A percentile compares a stretch with the other conserved stretches of the same genome.
These are phyloP conservation scores for Magnaporthiopsis incrustans DNA, from an alignment of 2,329 filamentous ascomycete species.

Conservation along the genomic window DNA sequence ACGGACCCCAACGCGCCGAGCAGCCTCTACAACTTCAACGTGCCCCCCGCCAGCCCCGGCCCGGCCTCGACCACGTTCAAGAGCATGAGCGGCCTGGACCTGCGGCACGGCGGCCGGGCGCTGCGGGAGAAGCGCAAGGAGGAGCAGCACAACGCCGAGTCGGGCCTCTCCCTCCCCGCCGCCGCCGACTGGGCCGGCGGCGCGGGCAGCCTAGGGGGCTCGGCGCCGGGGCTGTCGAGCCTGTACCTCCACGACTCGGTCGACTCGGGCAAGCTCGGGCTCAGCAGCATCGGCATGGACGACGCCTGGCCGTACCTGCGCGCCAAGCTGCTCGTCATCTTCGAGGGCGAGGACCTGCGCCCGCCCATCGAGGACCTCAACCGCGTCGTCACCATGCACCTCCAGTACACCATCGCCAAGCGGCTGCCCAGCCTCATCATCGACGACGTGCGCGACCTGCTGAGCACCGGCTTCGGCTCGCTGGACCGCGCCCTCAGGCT, in stretches of 20 bases:
- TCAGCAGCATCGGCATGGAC: conserved; percentile 64
- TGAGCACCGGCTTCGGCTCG: conserved; percentile 75
- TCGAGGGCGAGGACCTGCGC: conserved; percentile 71
- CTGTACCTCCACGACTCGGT: conserved; percentile 42
- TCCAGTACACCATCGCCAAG: conserved; percentile 69
- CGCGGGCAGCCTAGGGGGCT: conserved; percentile 8
- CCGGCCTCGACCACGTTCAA: conserved; percentile 64
- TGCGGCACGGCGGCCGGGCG: conserved; percentile 68
- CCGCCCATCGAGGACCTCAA: conserved; percentile 83
- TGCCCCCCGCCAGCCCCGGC: conserved; percentile 59
- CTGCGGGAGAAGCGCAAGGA: conserved; percentile 75
- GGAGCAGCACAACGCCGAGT: conserved; percentile 47
- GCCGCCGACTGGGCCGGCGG: conserved; percentile 19
- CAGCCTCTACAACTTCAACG: conserved; percentile 70
- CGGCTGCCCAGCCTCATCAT: conserved; percentile 62
- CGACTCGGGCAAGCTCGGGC: conserved; percentile 51
- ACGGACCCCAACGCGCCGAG: conserved; percentile 68
- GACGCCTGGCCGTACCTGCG: conserved; percentile 79
- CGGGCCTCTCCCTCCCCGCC: conserved; percentile 28
- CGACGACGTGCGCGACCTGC: conserved; percentile 67
- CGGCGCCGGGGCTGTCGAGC: conserved; percentile 29
- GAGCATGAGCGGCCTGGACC: conserved; percentile 71
- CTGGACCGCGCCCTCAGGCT: conserved; percentile 75
- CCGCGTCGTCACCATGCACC: conserved; percentile 67
- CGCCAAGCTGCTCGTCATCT: conserved; percentile 67